phyloP scores from a whole-genome alignment of 306 rosid genomes.

The Quercus dentata region DNA sequence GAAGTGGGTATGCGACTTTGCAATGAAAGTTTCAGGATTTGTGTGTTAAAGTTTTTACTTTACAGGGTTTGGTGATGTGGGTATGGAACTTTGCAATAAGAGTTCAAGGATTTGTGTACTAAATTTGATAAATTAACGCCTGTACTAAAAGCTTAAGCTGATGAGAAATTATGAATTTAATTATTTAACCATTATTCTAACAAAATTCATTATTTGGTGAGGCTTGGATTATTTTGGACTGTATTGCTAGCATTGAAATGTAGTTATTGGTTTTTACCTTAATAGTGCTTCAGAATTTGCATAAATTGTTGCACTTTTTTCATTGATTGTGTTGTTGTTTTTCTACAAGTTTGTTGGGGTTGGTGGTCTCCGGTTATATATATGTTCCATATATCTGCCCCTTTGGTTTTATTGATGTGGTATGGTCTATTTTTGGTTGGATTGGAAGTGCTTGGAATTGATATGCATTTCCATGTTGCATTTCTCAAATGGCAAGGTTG shows the following conservation, averaged over 20 bases:
- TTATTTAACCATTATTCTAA: no score
- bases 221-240: neutral
- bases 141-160: no score
- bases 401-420: neutral
- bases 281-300: neutral
- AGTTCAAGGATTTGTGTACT: neutral
- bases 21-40: neutral
- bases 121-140: no score
- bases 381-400: neutral
- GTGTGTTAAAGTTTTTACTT: neutral
- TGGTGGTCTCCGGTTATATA: neutral
- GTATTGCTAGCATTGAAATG: neutral
- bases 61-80: slow-evolving; percentile 7
- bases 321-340: neutral
- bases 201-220: neutral
- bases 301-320: neutral
- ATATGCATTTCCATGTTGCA: neutral
- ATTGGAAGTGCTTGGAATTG: neutral
- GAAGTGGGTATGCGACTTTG: neutral
- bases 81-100: neutral
- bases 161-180: no score
- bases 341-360: neutral
- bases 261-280: neutral
- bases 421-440: neutral
- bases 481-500: neutral